Conservation (phyloP, 2,329 filamentous ascomycete genomes). For the Cytospora paraplurivora region DNA sequence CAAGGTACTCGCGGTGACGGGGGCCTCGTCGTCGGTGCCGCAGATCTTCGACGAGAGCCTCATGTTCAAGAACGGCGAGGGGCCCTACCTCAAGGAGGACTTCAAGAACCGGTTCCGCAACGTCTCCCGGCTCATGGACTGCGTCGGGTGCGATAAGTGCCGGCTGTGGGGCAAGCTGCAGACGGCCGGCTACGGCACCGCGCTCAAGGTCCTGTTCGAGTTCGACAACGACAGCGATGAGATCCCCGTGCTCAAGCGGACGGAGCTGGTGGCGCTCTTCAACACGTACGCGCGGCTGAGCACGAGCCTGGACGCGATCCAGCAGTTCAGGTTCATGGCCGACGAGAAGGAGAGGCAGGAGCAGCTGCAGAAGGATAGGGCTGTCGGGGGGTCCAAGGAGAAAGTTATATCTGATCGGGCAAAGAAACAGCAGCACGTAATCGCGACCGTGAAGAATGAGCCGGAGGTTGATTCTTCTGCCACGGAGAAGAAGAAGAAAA, state of each 20-base stretch:
- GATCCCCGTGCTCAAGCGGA: constrained; percentile 75
- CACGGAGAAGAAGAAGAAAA: constrained; percentile 54
- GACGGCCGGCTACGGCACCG: constrained; percentile 90
- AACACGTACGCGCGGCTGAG: constrained; percentile 91
- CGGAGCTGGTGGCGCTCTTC: constrained; percentile 90
- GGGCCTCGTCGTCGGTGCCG: constrained; percentile 67
- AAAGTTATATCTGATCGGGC: constrained; percentile 40
- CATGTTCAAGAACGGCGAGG: constrained; percentile 85
- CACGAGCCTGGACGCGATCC: constrained; percentile 74
- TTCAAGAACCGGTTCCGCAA: constrained; percentile 98
- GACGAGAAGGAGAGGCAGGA: constrained; percentile 40
- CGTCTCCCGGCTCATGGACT: constrained; percentile 96
- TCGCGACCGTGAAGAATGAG: constrained; percentile 40
- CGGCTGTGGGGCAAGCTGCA: constrained; percentile 97
- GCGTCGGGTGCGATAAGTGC: constrained; percentile 98
- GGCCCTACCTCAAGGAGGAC: constrained; percentile 85
- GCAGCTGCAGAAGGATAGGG: constrained; percentile 34
- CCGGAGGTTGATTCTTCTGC: constrained; percentile 7
- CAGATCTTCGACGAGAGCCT: constrained; percentile 91
- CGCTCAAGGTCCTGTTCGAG: constrained; percentile 94
- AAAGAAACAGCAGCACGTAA: constrained; percentile 48
- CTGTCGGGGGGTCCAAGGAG: constrained; percentile 30
- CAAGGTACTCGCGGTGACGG: constrained; percentile 77
- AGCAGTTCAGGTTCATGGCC: constrained; percentile 66
- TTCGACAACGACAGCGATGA: constrained; percentile 70